Evolutionary conservation across 805 yeast genomes (phyloP).

Genomic region (Yamadazyma scolyti): DNA sequence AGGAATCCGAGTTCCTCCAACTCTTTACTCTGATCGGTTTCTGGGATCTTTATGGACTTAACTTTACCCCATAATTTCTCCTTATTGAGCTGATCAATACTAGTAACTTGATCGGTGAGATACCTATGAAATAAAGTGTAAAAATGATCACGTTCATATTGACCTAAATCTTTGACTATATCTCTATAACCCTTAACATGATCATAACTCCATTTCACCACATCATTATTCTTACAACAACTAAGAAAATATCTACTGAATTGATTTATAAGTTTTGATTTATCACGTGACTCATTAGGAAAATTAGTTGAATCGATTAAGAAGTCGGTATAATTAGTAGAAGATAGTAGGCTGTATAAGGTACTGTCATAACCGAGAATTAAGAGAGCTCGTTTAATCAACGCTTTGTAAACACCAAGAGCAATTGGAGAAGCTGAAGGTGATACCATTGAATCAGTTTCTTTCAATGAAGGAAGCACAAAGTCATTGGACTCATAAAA

Average conservation of each 20-base stretch:
- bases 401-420: slow-evolving; percentile 3
- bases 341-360: slow-evolving; percentile 6
- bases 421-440: slow-evolving; percentile 3
- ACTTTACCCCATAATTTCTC: background rate
- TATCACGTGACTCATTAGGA: slow-evolving; percentile 4
- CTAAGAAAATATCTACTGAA: slow-evolving; percentile 17
- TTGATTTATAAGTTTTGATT: slow-evolving; percentile 1
- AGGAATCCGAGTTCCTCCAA: too few relatives aligned
- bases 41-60: background rate
- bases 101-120: too few relatives aligned
- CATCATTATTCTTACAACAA: slow-evolving; percentile 3
- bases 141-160: too few relatives aligned
- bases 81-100: background rate
- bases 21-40: too few relatives aligned
- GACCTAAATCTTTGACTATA: slow-evolving; percentile 10
- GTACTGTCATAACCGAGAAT: background rate
- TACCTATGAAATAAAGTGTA: too few relatives aligned
- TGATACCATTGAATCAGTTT: slow-evolving; percentile 1
- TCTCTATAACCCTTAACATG: slow-evolving; percentile 8
- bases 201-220: slow-evolving; percentile 10
- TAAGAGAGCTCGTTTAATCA: slow-evolving; percentile 3
- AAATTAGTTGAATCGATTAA: slow-evolving; percentile 12
- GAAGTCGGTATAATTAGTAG: slow-evolving; percentile 9
- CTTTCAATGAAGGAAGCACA: slow-evolving; percentile 8
- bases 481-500: slow-evolving; percentile 3